phyloP scores from a whole-genome alignment of 2,329 filamentous ascomycete genomes.

The Hypoxylon sp. region DNA sequence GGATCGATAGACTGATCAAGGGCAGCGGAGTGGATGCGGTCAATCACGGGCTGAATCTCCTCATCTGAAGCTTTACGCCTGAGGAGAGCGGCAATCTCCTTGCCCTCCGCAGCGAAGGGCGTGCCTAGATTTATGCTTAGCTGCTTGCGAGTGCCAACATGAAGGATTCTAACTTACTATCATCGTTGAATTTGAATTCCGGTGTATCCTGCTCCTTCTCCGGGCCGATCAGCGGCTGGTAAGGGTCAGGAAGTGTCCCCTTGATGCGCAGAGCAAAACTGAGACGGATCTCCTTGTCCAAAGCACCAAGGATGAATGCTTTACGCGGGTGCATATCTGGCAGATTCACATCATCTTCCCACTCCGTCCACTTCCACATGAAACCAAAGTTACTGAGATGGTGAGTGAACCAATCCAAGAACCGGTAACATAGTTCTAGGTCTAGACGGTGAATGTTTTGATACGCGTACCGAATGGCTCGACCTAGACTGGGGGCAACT shows the following conservation, averaged over 20 bases:
- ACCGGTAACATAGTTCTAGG: conserved; percentile 86
- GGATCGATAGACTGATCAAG: conserved; percentile 80
- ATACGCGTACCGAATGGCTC: conserved; percentile 94
- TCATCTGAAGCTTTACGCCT: conserved; percentile 88
- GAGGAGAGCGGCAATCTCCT: conserved; percentile 83
- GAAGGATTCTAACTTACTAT: conserved; percentile 69
- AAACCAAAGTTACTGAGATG: conserved; percentile 99
- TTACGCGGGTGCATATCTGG: conserved; percentile 87
- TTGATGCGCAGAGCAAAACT: conserved; percentile 97
- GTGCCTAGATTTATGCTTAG: conserved; percentile 66
- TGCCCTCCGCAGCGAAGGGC: conserved; percentile 87
- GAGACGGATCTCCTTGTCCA: conserved; percentile 97
- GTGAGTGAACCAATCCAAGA: conserved; percentile 98
- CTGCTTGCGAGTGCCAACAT: conserved; percentile 16
- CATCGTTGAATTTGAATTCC: conserved; percentile 88
- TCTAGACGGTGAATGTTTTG: conserved; percentile 86
- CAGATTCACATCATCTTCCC: conserved; percentile 87
- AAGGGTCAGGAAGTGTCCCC: conserved; percentile 88
- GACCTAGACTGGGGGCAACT: conserved; percentile 93
- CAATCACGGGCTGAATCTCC: conserved; percentile 85
- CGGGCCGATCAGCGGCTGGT: conserved; percentile 83
- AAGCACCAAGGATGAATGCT: conserved; percentile 88
- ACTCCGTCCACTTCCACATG: conserved; percentile 99
- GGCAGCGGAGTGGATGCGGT: conserved; percentile 85
- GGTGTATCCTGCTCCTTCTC: conserved; percentile 97